Evolutionary conservation across 768 basidiomycete genomes (phyloP), one percentile per base, ranked within the genome.

Genomic region (Auricularia sp.): DNA sequence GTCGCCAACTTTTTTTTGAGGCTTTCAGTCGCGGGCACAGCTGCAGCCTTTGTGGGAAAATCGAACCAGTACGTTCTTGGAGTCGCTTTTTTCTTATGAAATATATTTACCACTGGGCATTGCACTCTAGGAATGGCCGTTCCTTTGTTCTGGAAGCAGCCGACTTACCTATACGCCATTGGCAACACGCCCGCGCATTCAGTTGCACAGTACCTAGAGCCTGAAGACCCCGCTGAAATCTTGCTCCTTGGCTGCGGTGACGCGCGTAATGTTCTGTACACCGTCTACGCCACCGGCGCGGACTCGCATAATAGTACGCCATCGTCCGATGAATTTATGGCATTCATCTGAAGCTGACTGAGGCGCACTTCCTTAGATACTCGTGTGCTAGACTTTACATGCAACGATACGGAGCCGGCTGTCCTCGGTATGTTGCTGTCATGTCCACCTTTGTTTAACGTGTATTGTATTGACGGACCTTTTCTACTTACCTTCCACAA

Each of bases 381-480:
- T 18, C 64, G 64, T 3, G 61, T 36, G 1, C 63, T 69, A 21
- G 68, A 69, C 56, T 65, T 68, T 47, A 70, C 69, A 2, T 69
- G 67, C 63, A 65, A 62, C 47, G 70, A 70, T 54, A 59, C 62
- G 35, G 70, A 70, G 3, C 67, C 70, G 1, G 67, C 64, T 8
- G 54, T 70, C 2, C 64, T 69, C 4, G 68, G 68, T 69, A 65
- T 24, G 66, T 58, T 42, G 7, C 13, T 42, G 39, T 14, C 8
- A 42, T 42, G 13, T 7, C 39, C 7, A 7, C n/a, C 33, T 10
- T 21, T 59, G 24, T 24, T 6, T 29, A 33, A n/a, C 14, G 56
- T 8, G 24, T 13, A 33, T 34, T 11, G 29, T 29, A 21, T 21
- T 11, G 18, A 18, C 29, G 29, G 29, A 29, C 29, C 29, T 29